Evolutionary conservation across 2,329 filamentous ascomycete species (phyloP).

Genomic region (Verticillium dahliae): DNA sequence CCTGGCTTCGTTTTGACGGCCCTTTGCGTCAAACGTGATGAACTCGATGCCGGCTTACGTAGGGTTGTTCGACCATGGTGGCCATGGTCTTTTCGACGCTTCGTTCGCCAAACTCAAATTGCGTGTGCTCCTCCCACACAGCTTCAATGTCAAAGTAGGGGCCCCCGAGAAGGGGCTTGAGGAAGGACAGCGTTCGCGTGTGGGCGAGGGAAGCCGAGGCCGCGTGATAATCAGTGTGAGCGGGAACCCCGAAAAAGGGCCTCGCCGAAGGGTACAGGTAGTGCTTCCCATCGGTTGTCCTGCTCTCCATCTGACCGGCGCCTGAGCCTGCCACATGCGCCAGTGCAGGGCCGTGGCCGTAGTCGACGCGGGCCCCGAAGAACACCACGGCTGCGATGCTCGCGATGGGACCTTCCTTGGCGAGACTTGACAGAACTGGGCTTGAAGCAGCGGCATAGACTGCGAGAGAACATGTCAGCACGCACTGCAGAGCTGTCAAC

Average conservation of each 20-base stretch:
- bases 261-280: conserved; percentile 33
- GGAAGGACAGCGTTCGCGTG: conserved; percentile 56
- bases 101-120: conserved; percentile 62
- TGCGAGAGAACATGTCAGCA: conserved; percentile 5
- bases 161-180: conserved; percentile 57
- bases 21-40: no score
- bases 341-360: not conserved
- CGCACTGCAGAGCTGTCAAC: not conserved
- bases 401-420: conserved; percentile 7
- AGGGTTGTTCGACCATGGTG: conserved; percentile 76
- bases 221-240: conserved; percentile 42
- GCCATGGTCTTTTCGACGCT: conserved; percentile 68
- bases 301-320: conserved; percentile 9
- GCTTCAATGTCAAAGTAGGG: conserved; percentile 68
- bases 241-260: conserved; percentile 40
- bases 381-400: conserved; percentile 14
- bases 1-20: not conserved
- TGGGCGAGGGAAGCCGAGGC: conserved; percentile 55
- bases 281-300: conserved; percentile 2
- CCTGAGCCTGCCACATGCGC: conserved; percentile 12
- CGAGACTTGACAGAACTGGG: conserved; percentile 12
- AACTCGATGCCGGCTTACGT: conserved; percentile 72
- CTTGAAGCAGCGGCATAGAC: conserved; percentile 16
- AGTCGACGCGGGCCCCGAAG: conserved; percentile 11
- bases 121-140: conserved; percentile 74